Evolutionary conservation across 352 stramenopile species (phyloP).

Genomic region (Thalassiosira ordinaria): DNA sequence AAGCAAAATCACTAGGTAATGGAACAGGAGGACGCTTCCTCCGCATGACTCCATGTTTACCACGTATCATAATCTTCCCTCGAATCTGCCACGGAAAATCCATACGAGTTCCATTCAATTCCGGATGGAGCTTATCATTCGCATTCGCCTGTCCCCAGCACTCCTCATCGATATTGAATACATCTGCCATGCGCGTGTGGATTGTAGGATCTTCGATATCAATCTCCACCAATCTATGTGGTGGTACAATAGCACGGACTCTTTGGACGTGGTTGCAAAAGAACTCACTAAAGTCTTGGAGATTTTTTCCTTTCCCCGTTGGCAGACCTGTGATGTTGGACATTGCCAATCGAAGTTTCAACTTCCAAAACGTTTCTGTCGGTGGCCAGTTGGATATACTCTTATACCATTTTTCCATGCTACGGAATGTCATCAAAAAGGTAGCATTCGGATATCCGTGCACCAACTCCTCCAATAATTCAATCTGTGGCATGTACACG

Average conservation of each 20-base stretch:
- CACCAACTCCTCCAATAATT: constrained; percentile 30
- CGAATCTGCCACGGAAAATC: neutral
- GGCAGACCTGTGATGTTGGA: constrained; percentile 29
- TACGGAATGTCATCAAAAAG: constrained; percentile 48
- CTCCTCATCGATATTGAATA: constrained; percentile 31
- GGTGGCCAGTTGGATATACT: constrained; percentile 35
- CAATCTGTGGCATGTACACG: constrained; percentile 50
- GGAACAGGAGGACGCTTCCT: too few species aligned
- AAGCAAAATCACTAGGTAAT: too few species aligned
- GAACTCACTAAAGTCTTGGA: constrained; percentile 36
- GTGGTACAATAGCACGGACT: constrained; percentile 28
- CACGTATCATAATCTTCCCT: neutral
- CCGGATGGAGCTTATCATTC: constrained; percentile 30
- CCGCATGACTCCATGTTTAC: constrained; percentile 1
- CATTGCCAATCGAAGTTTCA: constrained; percentile 12
- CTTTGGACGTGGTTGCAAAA: constrained; percentile 49
- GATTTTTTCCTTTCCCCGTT: constrained; percentile 20
- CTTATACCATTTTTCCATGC: constrained; percentile 34
- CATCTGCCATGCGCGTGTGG: constrained; percentile 12
- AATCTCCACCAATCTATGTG: constrained; percentile 47
- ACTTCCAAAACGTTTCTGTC: neutral
- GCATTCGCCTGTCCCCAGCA: constrained; percentile 50
- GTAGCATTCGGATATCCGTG: constrained; percentile 44
- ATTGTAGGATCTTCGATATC: constrained; percentile 38
- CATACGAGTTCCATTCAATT: constrained; percentile 5